Percentiles rank a stretch among this genome's conserved stretches.
These are phyloP conservation scores for Naumovozyma dairenensis DNA, from an alignment of 805 yeast genomes.

Conservation along the genomic window DNA sequence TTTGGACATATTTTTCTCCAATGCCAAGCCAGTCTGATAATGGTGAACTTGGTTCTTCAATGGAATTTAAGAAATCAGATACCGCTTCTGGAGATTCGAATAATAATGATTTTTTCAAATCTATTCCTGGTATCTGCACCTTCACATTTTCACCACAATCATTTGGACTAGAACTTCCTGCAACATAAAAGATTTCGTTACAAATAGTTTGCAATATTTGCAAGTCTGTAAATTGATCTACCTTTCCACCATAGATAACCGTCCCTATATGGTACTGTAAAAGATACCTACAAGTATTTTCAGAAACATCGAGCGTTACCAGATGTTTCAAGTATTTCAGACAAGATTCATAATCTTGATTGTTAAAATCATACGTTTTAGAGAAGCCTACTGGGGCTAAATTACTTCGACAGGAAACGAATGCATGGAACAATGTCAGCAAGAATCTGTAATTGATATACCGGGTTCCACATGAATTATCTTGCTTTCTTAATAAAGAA, in stretches of 20 bases:
- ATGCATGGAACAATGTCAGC: conserved; percentile 61
- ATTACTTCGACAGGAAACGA: conserved; percentile 48
- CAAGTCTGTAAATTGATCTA: conserved; percentile 36
- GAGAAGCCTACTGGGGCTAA: conserved; percentile 56
- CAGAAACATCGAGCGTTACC: too few relatives aligned
- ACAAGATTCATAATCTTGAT: conserved; percentile 55
- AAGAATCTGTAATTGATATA: conserved; percentile 39
- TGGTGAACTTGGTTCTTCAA: neutral
- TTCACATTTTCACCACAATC: too few relatives aligned
- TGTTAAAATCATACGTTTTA: conserved; percentile 57
- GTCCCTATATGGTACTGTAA: conserved; percentile 7
- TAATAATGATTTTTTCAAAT: too few relatives aligned
- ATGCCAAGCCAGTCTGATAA: neutral
- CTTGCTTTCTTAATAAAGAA: conserved; percentile 33
- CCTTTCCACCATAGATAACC: conserved; percentile 38
- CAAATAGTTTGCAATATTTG: conserved; percentile 11
- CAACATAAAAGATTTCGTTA: conserved; percentile 4
- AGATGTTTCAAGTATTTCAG: conserved; percentile 32
- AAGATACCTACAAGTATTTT: too few relatives aligned
- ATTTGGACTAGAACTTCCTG: neutral
- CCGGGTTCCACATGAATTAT: neutral
- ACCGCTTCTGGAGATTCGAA: neutral
- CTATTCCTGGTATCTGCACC: neutral
- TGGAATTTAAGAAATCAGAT: neutral
- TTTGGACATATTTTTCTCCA: neutral